phyloP scores from a whole-genome alignment of 2,329 filamentous ascomycete species.

The Aspergillus sp. region DNA sequence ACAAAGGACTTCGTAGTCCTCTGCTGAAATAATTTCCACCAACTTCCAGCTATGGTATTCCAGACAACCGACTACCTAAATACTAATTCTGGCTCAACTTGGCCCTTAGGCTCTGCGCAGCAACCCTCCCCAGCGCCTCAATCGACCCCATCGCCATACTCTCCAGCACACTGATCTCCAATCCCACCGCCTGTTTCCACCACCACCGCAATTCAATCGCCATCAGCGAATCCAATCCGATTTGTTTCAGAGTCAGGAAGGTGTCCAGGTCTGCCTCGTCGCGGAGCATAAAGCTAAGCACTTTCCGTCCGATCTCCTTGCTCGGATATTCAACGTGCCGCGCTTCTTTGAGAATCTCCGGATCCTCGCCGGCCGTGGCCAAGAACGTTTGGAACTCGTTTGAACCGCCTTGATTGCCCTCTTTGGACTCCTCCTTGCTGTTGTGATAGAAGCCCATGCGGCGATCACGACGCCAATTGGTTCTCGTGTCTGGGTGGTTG shows the following conservation, averaged over 20 bases:
- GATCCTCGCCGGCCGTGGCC: background rate
- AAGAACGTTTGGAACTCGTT: background rate
- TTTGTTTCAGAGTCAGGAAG: background rate
- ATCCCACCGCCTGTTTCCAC: background rate
- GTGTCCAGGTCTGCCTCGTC: background rate
- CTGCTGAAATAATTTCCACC: too few relatives aligned
- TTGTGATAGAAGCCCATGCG: background rate
- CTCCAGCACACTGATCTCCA: conserved; percentile 1
- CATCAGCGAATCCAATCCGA: conserved; percentile 2
- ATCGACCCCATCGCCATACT: background rate
- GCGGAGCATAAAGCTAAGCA: background rate
- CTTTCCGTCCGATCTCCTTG: background rate
- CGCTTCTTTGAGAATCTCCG: background rate
- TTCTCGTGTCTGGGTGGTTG: background rate
- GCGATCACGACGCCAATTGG: background rate
- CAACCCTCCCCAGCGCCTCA: background rate
- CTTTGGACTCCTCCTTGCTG: background rate
- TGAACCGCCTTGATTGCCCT: background rate
- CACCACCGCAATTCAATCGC: conserved; percentile 3
- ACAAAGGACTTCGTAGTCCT: too few relatives aligned
- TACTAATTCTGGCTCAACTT: background rate
- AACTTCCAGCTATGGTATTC: too few relatives aligned
- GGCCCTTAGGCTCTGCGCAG: background rate
- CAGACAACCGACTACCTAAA: too few relatives aligned
- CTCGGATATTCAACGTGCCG: background rate